Base-by-base conservation (phyloP, 495 filamentous ascomycete genomes). In the Hamigera avellanea region DNA sequence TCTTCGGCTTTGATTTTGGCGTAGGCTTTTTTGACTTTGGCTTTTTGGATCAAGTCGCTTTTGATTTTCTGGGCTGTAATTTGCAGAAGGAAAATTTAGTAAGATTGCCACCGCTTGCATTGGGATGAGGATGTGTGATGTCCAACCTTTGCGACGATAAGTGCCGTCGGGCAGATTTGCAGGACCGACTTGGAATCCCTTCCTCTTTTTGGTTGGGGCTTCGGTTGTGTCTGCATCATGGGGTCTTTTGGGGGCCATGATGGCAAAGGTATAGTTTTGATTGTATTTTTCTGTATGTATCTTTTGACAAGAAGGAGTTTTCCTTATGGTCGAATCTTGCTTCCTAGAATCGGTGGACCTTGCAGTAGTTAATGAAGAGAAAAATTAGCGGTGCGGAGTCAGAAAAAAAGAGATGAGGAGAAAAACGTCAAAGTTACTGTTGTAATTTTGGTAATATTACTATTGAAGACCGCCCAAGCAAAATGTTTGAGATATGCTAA, bases 91-190 rank as follows among this genome's bases (percentile, higher is more conserved):
- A n/a, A n/a, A n/a, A n/a, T n/a, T 16, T n/a, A n/a, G n/a, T n/a
- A n/a, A n/a, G n/a, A n/a, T n/a, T n/a, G n/a, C n/a, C n/a, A n/a
- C n/a, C n/a, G n/a, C n/a, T n/a, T n/a, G n/a, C n/a, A n/a, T n/a
- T n/a, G n/a, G n/a, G n/a, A n/a, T n/a, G n/a, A n/a, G n/a, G n/a
- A n/a, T n/a, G n/a, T n/a, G n/a, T n/a, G n/a, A n/a, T n/a, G 29
- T 36, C 46, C 36, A 57, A 91, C 88, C 75, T 73, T 95, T 95
- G 41, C 91, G 83, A 47, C 78, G 76, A 73, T 93, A 83, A 13
- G 81, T 78, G 26, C 91, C 91, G 57, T 96, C 89, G 16, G 91
- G 91, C 13, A 98, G 70, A 54, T 95, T 93, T 30, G 80, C 86
- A 32, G 91, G 91, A 2, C 89, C 91, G 31, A 95, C 80, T 12